These are phyloP conservation scores for Myriangium duriaei DNA, from an alignment of 2,329 filamentous ascomycete genomes.

Conservation along the genomic window DNA sequence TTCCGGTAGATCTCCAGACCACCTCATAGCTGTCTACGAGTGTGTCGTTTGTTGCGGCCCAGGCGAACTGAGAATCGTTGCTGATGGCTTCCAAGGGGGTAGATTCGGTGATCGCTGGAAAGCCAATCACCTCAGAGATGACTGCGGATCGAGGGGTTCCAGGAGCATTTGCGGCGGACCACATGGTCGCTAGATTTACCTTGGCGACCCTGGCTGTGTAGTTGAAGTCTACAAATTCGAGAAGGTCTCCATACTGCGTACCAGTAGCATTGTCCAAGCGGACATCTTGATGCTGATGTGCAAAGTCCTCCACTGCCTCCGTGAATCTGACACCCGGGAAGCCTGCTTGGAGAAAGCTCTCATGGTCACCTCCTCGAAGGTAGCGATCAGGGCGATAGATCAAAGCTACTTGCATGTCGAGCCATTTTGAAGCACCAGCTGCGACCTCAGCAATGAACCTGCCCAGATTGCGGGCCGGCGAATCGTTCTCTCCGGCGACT, in stretches of 20 bases:
- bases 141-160: constrained; percentile 38
- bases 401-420: constrained; percentile 43
- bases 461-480: constrained; percentile 42
- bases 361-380: constrained; percentile 45
- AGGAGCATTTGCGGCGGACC: constrained; percentile 41
- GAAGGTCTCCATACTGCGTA: constrained; percentile 42
- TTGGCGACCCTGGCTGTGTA: constrained; percentile 41
- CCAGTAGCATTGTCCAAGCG: constrained; percentile 38
- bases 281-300: constrained; percentile 45
- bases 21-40: constrained; percentile 40
- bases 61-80: constrained; percentile 40
- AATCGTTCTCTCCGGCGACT: constrained; percentile 43
- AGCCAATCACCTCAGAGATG: constrained; percentile 32
- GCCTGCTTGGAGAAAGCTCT: constrained; percentile 42
- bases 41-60: constrained; percentile 30
- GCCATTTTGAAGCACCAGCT: constrained; percentile 38
- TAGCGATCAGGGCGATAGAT: constrained; percentile 44
- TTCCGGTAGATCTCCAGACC: constrained; percentile 41
- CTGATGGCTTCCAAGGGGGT: constrained; percentile 15
- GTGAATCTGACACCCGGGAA: constrained; percentile 45
- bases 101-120: no score
- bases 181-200: constrained; percentile 44
- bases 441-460: constrained; percentile 44
- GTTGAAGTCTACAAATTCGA: constrained; percentile 46
- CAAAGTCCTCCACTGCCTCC: constrained; percentile 45